Evolutionary conservation across 139 green algal species (phyloP).

Genomic region (Ostreobium quekettii): DNA sequence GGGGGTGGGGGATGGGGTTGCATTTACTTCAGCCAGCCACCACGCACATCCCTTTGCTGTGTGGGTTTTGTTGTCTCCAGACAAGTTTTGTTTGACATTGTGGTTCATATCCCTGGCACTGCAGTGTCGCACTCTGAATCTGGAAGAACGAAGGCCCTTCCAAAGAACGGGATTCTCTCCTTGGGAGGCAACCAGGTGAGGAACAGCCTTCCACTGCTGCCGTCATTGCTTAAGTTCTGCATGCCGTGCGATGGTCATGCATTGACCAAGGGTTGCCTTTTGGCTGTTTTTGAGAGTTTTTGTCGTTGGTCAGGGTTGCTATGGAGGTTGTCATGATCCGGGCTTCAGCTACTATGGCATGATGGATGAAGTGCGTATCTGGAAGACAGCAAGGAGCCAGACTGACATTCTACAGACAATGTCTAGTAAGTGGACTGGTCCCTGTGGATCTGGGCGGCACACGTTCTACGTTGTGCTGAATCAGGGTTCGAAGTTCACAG

Average conservation of each 20-base stretch:
- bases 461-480: too few relatives aligned
- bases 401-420: conserved; percentile 67
- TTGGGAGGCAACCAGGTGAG: conserved; percentile 67
- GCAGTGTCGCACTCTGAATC: conserved; percentile 39
- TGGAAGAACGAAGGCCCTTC: conserved; percentile 47
- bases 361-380: conserved; percentile 79
- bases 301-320: conserved; percentile 57
- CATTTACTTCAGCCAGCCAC: too few relatives aligned
- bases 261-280: not conserved
- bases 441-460: too few relatives aligned
- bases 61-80: too few relatives aligned
- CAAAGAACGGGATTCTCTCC: conserved; percentile 60
- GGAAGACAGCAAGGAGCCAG: conserved; percentile 55
- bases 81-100: too few relatives aligned
- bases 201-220: not conserved
- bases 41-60: too few relatives aligned
- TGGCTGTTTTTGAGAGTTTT: not conserved
- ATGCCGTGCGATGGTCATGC: not conserved
- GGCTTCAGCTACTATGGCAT: conserved; percentile 65
- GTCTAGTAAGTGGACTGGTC: conserved; percentile 28
- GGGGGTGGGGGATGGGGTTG: too few relatives aligned
- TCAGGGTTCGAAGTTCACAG: too few relatives aligned
- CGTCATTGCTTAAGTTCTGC: not conserved
- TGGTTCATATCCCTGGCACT: too few relatives aligned
- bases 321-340: conserved; percentile 69